A percentile compares a stretch with the other conserved stretches of the same genome.
Conservation (phyloP, 176 grass and related monocot genomes). For the Eragrostis curvula region DNA sequence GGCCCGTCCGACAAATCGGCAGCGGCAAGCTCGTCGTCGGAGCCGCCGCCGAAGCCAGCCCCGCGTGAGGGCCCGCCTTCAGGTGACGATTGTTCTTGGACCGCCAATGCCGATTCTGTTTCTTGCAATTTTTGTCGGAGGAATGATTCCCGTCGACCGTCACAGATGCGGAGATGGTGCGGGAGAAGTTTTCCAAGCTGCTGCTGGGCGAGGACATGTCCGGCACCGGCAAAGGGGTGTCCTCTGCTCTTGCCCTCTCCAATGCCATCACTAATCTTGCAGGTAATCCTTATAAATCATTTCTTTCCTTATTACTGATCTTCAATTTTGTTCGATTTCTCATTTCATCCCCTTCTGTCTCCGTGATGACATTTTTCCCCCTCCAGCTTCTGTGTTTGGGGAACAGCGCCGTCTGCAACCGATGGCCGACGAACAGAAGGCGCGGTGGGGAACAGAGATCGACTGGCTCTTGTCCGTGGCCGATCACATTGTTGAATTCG, state of each 20-base stretch:
- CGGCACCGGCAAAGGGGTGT: slow-evolving; percentile 79
- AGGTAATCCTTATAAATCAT: slow-evolving; percentile 31
- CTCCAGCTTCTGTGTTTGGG: slow-evolving; percentile 89
- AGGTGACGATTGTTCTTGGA: slow-evolving; percentile 32
- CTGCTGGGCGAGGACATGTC: slow-evolving; percentile 93
- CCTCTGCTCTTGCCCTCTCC: slow-evolving; percentile 81
- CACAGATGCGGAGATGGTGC: slow-evolving; percentile 67
- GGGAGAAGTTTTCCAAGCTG: slow-evolving; percentile 82
- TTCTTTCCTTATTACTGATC: background rate
- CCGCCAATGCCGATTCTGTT: background rate
- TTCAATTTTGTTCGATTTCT: background rate
- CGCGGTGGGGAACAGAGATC: slow-evolving; percentile 79
- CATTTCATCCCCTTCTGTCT: too few relatives aligned
- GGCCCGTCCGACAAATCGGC: slow-evolving; percentile 40
- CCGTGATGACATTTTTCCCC: background rate
- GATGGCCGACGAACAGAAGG: slow-evolving; percentile 72
- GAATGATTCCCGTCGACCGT: background rate
- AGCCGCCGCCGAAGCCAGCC: background rate
- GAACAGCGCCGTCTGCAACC: slow-evolving; percentile 81
- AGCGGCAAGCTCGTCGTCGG: background rate
- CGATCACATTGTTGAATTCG: slow-evolving; percentile 88
- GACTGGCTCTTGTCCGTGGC: slow-evolving; percentile 87
- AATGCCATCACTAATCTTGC: slow-evolving; percentile 91
- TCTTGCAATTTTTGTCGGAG: background rate
- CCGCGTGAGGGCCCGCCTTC: slow-evolving; percentile 44